These are phyloP conservation scores for Cudoniella acicularis DNA, from an alignment of 495 filamentous ascomycete species.

Conservation along the genomic window DNA sequence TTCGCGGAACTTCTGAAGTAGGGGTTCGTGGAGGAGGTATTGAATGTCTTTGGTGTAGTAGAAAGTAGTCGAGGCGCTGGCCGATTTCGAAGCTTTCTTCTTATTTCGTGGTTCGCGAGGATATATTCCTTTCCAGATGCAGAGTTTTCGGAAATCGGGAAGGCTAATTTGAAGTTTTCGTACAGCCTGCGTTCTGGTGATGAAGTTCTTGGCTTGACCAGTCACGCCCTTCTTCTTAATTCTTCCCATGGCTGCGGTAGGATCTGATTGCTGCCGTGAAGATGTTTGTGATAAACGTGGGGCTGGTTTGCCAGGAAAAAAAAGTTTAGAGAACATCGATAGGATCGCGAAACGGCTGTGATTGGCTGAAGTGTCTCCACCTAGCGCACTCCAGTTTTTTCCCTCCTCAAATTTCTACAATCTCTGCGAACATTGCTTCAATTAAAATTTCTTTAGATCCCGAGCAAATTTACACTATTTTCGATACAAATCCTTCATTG, in stretches of 20 bases:
- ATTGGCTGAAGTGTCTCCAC: neutral
- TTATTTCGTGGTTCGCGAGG: slow-evolving; percentile 93
- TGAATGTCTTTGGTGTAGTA: slow-evolving; percentile 99
- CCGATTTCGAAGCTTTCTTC: slow-evolving; percentile 91
- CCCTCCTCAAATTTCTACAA: no score
- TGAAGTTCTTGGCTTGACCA: slow-evolving; percentile 96
- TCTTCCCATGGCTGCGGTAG: slow-evolving; percentile 56
- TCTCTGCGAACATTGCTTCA: no score
- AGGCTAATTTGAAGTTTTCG: slow-evolving; percentile 96
- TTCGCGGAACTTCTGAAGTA: slow-evolving; percentile 93
- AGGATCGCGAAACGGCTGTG: neutral
- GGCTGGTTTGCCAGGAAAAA: neutral
- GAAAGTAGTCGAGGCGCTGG: slow-evolving; percentile 88
- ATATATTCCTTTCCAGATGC: slow-evolving; percentile 99
- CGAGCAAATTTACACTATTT: no score
- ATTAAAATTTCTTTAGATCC: no score
- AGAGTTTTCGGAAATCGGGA: slow-evolving; percentile 94
- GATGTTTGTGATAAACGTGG: slow-evolving; percentile 2
- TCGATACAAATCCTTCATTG: no score
- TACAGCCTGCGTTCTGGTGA: slow-evolving; percentile 92
- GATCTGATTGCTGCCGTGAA: neutral
- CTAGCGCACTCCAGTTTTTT: no score
- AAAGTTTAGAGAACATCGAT: neutral
- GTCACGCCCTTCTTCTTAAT: slow-evolving; percentile 96
- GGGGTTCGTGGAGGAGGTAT: slow-evolving; percentile 93